A percentile compares a stretch with the other conserved stretches of the same genome.
Conservation (phyloP, 352 stramenopile species). For the Phytophthora macrochlamydospora region DNA sequence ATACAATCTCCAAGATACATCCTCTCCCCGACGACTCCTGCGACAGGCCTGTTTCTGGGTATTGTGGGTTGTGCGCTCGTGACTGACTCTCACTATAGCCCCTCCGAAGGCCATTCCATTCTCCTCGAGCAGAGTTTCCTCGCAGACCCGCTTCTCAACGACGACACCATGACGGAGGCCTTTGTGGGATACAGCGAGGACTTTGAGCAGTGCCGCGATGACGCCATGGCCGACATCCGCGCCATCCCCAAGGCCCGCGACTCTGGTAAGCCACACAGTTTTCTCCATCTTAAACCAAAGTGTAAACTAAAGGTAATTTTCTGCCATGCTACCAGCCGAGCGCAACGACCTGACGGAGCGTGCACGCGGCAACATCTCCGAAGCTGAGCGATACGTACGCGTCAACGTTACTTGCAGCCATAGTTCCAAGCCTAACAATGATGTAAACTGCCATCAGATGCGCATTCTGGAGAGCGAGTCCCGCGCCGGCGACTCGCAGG, state of each 20-base stretch:
- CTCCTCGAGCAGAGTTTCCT: background rate
- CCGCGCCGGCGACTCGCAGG: constrained; percentile 74
- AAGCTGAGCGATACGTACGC: constrained; percentile 77
- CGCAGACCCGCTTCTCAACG: constrained; percentile 5
- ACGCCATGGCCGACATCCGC: constrained; percentile 77
- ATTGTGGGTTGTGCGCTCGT: constrained; percentile 36
- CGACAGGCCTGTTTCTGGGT: constrained; percentile 6
- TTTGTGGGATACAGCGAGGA: constrained; percentile 86
- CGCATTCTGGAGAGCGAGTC: constrained; percentile 87
- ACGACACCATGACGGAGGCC: constrained; percentile 65
- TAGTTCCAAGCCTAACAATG: background rate
- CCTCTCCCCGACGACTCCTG: constrained; percentile 20
- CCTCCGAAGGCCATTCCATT: constrained; percentile 1
- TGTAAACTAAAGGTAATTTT: background rate
- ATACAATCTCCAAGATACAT: constrained; percentile 5
- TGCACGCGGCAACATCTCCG: constrained; percentile 72
- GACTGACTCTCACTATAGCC: constrained; percentile 28
- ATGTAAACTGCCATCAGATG: constrained; percentile 34
- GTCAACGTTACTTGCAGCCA: background rate
- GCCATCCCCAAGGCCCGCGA: constrained; percentile 49
- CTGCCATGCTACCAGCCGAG: constrained; percentile 24
- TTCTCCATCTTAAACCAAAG: background rate
- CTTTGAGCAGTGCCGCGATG: constrained; percentile 85
- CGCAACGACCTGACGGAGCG: constrained; percentile 57
- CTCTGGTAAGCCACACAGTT: constrained; percentile 14